A percentile compares a stretch with the other conserved stretches of the same genome.
Conservation (phyloP, 305 asterid genomes). For the Fraxinus angustifolia region DNA sequence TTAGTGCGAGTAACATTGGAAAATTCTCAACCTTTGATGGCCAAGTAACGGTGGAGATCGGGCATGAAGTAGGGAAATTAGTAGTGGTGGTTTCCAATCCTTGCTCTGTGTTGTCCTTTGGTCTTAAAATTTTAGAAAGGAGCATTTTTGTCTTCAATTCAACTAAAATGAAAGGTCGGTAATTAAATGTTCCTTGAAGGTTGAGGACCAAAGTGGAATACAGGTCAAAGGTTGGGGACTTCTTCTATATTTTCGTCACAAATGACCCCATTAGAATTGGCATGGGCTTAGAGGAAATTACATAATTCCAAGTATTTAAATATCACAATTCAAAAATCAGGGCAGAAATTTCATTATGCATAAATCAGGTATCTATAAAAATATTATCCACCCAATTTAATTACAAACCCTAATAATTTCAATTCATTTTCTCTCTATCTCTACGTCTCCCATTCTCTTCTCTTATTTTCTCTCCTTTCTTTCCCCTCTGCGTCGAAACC, state of each 20-base stretch:
- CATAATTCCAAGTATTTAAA: too few relatives aligned
- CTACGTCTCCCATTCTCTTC: too few relatives aligned
- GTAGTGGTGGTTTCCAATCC: not conserved
- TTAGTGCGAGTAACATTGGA: not conserved
- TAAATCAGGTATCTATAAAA: too few relatives aligned
- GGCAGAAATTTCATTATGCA: too few relatives aligned
- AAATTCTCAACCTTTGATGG: not conserved
- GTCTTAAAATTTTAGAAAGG: not conserved
- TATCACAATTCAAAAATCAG: too few relatives aligned
- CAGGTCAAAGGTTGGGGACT: not conserved
- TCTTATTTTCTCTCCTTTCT: too few relatives aligned
- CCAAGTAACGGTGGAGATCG: not conserved
- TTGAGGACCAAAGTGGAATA: not conserved
- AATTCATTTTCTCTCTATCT: too few relatives aligned
- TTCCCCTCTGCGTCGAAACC: too few relatives aligned
- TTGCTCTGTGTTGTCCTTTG: not conserved
- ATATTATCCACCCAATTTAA: too few relatives aligned
- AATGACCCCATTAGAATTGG: not conserved
- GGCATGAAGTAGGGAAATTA: not conserved
- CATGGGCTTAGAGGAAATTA: not conserved
- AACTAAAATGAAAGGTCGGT: not conserved
- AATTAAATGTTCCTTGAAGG: not conserved
- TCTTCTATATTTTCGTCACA: not conserved
- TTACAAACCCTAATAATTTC: too few relatives aligned
- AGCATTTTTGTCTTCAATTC: not conserved